Conservation (phyloP, 768 basidiomycete genomes). For the Heimioporus sp. region DNA sequence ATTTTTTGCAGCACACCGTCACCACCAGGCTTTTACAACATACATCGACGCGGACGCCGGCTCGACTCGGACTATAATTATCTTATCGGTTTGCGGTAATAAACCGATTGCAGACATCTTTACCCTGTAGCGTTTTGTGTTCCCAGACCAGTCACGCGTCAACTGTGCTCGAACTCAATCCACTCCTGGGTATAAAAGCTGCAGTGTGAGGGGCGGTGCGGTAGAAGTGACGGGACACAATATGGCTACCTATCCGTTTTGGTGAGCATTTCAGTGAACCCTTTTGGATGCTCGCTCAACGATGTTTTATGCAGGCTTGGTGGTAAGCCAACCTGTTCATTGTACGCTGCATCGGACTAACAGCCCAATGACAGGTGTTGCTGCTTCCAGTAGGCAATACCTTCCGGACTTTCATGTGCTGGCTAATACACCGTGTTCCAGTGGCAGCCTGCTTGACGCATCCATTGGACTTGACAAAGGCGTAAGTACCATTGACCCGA, state of each 20-base stretch:
- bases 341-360: not conserved
- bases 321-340: constrained; percentile 38
- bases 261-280: constrained; percentile 19
- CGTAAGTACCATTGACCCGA: constrained; percentile 42
- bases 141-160: constrained; percentile 7
- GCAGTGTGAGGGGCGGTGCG: not conserved
- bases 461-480: constrained; percentile 84
- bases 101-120: not conserved
- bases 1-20: not conserved
- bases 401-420: not conserved
- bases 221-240: constrained; percentile 9
- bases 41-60: not conserved
- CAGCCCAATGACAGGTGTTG: constrained; percentile 44
- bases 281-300: not conserved
- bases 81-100: constrained; percentile 3
- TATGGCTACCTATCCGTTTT: constrained; percentile 32
- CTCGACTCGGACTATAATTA: constrained; percentile 2
- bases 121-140: constrained; percentile 20
- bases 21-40: not conserved
- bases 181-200: constrained; percentile 17
- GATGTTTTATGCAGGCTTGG: constrained; percentile 49
- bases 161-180: constrained; percentile 7
- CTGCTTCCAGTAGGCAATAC: constrained; percentile 55
- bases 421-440: constrained; percentile 26
- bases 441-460: constrained; percentile 84